Conservation (phyloP, 768 basidiomycete genomes). For the Agaricus sinodeliciosus region DNA sequence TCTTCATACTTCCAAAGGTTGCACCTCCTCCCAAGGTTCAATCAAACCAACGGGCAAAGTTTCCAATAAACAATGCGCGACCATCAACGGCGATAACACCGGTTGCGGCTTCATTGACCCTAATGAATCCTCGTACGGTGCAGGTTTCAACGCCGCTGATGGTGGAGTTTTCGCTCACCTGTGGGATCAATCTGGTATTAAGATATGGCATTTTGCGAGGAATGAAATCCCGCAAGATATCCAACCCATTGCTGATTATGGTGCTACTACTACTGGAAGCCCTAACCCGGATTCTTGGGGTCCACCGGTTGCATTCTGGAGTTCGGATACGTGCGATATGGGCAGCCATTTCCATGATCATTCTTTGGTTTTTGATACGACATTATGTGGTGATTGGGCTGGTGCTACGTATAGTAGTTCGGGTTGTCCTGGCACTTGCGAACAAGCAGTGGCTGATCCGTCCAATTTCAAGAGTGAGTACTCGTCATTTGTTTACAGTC, state of each 20-base stretch:
- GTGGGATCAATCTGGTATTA: conserved; percentile 49
- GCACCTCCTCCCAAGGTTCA: conserved; percentile 25
- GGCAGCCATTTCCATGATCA: conserved; percentile 46
- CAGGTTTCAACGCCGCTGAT: conserved; percentile 34
- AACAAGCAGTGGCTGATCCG: conserved; percentile 44
- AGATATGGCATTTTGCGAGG: conserved; percentile 50
- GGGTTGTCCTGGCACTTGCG: conserved; percentile 42
- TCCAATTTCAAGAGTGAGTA: conserved; percentile 40
- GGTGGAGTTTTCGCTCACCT: conserved; percentile 53
- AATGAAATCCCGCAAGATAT: conserved; percentile 48
- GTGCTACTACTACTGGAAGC: conserved; percentile 14
- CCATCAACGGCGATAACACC: conserved; percentile 29
- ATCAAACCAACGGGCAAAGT: conserved; percentile 20
- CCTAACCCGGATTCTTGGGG: conserved; percentile 49
- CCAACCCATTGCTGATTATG: conserved; percentile 6
- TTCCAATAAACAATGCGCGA: conserved; percentile 29
- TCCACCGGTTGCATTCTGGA: conserved; percentile 45
- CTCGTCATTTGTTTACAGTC: neutral
- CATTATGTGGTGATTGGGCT: conserved; percentile 42
- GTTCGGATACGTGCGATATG: conserved; percentile 42
- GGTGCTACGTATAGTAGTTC: conserved; percentile 26
- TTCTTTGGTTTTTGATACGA: conserved; percentile 39
- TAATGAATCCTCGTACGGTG: conserved; percentile 31
- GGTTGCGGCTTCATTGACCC: conserved; percentile 46
- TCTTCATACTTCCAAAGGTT: conserved; percentile 49